These are phyloP conservation scores for Periconia sp. DNA, from an alignment of 2,329 filamentous ascomycete genomes.

Conservation along the genomic window DNA sequence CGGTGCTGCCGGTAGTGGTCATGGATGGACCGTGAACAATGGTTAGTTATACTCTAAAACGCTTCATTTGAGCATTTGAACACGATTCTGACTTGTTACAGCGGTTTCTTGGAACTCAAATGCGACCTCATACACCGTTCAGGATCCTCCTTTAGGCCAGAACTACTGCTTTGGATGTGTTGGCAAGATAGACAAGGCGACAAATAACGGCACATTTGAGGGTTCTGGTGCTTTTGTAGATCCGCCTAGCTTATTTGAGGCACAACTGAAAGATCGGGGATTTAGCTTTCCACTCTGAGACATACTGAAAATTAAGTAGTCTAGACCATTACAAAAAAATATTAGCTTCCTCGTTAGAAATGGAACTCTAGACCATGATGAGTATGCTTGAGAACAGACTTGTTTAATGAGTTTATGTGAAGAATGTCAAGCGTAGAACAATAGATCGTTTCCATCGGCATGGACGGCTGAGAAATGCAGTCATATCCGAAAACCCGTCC, in stretches of 20 bases:
- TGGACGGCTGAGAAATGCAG: too few species aligned
- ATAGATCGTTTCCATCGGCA: too few species aligned
- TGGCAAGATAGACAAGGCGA: conserved; percentile 4
- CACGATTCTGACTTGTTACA: background rate
- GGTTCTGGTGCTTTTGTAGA: conserved; percentile 9
- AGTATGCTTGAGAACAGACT: too few species aligned
- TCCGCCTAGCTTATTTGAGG: conserved; percentile 10
- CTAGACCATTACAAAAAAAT: too few species aligned
- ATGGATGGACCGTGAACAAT: conserved; percentile 16
- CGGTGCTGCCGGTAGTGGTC: conserved; percentile 8
- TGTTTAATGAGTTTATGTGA: too few species aligned
- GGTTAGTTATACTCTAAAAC: background rate
- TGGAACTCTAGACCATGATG: too few species aligned
- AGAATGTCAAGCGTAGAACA: too few species aligned
- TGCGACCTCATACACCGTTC: conserved; percentile 1
- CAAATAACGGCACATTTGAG: conserved; percentile 8
- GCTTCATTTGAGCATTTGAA: background rate
- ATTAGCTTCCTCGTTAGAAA: too few species aligned
- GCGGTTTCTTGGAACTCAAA: conserved; percentile 15
- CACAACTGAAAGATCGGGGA: conserved; percentile 14
- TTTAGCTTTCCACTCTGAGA: conserved; percentile 9
- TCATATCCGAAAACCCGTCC: too few species aligned
- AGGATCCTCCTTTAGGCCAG: conserved; percentile 10
- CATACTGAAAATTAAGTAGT: too few species aligned
- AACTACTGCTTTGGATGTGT: conserved; percentile 15